A percentile compares a stretch with the other conserved stretches of the same genome.
phyloP scores from a whole-genome alignment of 2,329 filamentous ascomycete species.

The Xylariaceae sp. region DNA sequence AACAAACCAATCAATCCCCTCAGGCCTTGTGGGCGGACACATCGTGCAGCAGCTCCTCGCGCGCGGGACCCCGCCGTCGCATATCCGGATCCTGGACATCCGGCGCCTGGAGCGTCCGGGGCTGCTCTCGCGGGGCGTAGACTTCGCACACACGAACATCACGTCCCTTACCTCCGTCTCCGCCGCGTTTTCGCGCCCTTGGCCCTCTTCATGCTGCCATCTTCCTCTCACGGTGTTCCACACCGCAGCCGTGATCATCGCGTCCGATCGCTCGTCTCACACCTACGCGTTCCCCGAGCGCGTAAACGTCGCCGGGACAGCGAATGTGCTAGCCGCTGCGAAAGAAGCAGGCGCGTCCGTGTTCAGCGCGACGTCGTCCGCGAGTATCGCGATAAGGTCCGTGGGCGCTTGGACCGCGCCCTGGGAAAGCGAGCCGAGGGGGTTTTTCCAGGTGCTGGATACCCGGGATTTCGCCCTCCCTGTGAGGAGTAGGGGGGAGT shows the following conservation, averaged over 20 bases:
- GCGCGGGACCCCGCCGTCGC: slow-evolving; percentile 44
- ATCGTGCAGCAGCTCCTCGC: slow-evolving; percentile 49
- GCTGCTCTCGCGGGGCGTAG: slow-evolving; percentile 36
- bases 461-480: slow-evolving; percentile 40
- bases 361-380: slow-evolving; percentile 50
- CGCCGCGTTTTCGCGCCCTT: slow-evolving; percentile 42
- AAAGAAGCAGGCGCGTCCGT: slow-evolving; percentile 41
- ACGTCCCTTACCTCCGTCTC: slow-evolving; percentile 38
- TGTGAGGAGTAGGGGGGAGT: slow-evolving; percentile 36
- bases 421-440: slow-evolving; percentile 36
- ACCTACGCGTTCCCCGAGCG: slow-evolving; percentile 40
- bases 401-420: slow-evolving; percentile 26
- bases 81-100: slow-evolving; percentile 51
- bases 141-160: slow-evolving; percentile 46
- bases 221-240: slow-evolving; percentile 53
- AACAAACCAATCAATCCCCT: no score
- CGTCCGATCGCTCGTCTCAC: slow-evolving; percentile 41
- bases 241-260: slow-evolving; percentile 49
- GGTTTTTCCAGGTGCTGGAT: slow-evolving; percentile 41
- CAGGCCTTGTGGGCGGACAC: slow-evolving; percentile 50
- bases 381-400: slow-evolving; percentile 38
- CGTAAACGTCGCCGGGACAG: slow-evolving; percentile 48
- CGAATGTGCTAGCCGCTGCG: slow-evolving; percentile 44
- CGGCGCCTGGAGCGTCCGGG: slow-evolving; percentile 38
- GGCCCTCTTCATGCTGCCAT: slow-evolving; percentile 34